Evolutionary conservation across 805 yeast genomes (phyloP).

Genomic region (Candida montana): DNA sequence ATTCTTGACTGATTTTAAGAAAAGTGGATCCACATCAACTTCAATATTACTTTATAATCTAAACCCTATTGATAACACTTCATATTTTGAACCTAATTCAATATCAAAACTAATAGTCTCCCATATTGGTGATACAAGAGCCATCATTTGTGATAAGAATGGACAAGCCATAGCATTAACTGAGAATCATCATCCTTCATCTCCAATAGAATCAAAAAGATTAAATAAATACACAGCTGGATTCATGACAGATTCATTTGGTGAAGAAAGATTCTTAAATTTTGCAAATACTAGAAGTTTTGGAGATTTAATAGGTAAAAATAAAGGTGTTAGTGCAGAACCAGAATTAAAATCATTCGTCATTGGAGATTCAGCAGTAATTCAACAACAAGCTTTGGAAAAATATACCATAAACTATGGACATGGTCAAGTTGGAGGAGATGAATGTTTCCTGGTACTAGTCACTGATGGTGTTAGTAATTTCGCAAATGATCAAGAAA

Average conservation of each 20-base stretch:
- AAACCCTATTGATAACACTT: slow-evolving; percentile 16
- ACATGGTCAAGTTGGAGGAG: slow-evolving; percentile 50
- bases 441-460: slow-evolving; percentile 79
- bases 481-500: slow-evolving; percentile 79
- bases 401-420: slow-evolving; percentile 22
- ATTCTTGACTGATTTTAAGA: slow-evolving; percentile 33
- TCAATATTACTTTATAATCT: slow-evolving; percentile 52
- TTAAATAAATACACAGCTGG: slow-evolving; percentile 59
- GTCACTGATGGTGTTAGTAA: slow-evolving; percentile 87
- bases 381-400: slow-evolving; percentile 25
- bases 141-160: slow-evolving; percentile 72
- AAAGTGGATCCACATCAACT: slow-evolving; percentile 69
- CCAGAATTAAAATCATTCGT: slow-evolving; percentile 75
- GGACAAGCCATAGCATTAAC: slow-evolving; percentile 82
- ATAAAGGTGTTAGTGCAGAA: slow-evolving; percentile 84
- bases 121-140: slow-evolving; percentile 91
- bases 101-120: slow-evolving; percentile 68
- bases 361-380: slow-evolving; percentile 52
- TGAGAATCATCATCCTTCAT: slow-evolving; percentile 79
- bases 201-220: slow-evolving; percentile 71
- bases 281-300: slow-evolving; percentile 92
- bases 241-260: slow-evolving; percentile 81
- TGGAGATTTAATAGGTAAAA: slow-evolving; percentile 81
- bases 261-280: slow-evolving; percentile 75
- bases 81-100: slow-evolving; percentile 53